These are phyloP conservation scores for Cyclocybe aegerita DNA, from an alignment of 768 basidiomycete species.

Conservation along the genomic window DNA sequence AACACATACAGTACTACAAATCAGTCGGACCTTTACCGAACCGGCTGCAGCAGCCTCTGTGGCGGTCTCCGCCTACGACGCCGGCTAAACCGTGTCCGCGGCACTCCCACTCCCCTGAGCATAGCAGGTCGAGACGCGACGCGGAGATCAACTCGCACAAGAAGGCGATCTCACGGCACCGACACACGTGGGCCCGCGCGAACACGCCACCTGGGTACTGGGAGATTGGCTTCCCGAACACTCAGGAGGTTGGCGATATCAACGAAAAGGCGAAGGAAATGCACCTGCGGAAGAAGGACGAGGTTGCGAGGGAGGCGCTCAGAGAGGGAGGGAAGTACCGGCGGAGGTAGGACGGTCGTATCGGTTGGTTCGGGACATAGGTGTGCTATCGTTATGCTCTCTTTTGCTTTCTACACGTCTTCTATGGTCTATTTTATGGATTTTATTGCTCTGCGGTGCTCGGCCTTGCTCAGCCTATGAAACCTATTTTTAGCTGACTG, in stretches of 20 bases:
- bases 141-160: conserved; percentile 52
- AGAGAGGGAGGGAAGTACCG: conserved; percentile 42
- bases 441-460: too few relatives aligned
- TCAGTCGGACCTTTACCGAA: conserved; percentile 71
- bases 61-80: conserved; percentile 60
- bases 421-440: neutral
- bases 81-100: conserved; percentile 29
- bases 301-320: conserved; percentile 60
- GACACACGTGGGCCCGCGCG: conserved; percentile 66
- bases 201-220: conserved; percentile 87
- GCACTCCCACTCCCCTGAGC: conserved; percentile 14
- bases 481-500: too few relatives aligned
- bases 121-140: conserved; percentile 12
- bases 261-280: conserved; percentile 74
- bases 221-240: conserved; percentile 87
- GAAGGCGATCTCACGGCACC: conserved; percentile 70
- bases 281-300: conserved; percentile 60
- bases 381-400: neutral
- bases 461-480: too few relatives aligned
- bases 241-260: conserved; percentile 77
- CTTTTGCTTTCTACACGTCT: neutral
- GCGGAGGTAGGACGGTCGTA: conserved; percentile 18
- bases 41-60: conserved; percentile 65
- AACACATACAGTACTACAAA: conserved; percentile 67
- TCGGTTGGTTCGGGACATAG: neutral